Evolutionary conservation across 139 green algal genomes (phyloP).

Genomic region (Desmodesmus armatus): DNA sequence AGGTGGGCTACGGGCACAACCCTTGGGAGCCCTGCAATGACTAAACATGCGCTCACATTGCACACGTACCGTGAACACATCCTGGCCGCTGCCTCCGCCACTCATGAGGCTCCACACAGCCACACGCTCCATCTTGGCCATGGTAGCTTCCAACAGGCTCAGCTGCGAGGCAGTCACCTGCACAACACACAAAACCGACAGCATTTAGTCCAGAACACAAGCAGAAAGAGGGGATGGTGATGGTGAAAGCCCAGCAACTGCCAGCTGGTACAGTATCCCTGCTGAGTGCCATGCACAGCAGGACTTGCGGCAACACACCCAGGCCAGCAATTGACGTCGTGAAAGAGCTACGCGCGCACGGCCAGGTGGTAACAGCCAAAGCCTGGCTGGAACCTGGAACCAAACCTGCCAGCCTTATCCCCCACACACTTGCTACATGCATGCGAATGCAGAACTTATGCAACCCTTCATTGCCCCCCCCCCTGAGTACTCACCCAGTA

Average conservation of each 20-base stretch:
- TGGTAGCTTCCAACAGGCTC: constrained; percentile 61
- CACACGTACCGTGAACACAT: constrained; percentile 64
- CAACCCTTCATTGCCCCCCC: not conserved
- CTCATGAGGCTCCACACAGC: constrained; percentile 66
- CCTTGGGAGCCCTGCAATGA: not conserved
- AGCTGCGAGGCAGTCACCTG: constrained; percentile 64
- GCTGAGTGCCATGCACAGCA: no score
- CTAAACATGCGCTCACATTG: not conserved
- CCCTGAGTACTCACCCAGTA: constrained; percentile 48
- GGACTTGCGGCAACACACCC: not conserved
- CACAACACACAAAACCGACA: not conserved
- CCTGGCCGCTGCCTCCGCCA: constrained; percentile 44
- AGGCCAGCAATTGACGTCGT: not conserved
- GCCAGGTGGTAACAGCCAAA: no score
- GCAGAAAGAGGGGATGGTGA: no score
- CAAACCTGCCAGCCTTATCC: no score
- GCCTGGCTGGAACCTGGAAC: no score
- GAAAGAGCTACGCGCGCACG: no score
- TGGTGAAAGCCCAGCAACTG: no score
- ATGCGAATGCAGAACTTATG: not conserved
- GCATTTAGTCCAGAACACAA: no score
- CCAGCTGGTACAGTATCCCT: no score
- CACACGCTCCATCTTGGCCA: constrained; percentile 64
- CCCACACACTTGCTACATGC: no score
- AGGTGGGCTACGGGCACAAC: no score